Evolutionary conservation across 345 rosid species (phyloP).

Genomic region (Viola odorata): DNA sequence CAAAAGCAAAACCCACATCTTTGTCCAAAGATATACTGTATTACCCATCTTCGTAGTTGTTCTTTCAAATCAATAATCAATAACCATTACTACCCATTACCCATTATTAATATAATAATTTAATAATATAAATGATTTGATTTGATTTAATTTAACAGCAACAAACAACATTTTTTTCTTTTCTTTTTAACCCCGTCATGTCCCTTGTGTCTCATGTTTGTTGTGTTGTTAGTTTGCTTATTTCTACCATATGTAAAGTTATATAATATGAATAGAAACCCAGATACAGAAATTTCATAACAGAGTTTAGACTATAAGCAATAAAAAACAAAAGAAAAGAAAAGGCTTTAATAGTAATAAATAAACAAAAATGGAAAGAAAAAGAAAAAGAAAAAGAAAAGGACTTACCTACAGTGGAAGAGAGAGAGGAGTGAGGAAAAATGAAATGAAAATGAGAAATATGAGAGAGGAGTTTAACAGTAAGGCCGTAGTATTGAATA

Average conservation of each 20-base stretch:
- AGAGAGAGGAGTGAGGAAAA: slow-evolving; percentile 4
- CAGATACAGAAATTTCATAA: slow-evolving; percentile 12
- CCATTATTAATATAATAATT: too few species aligned
- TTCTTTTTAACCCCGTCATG: too few species aligned
- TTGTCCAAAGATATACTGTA: too few species aligned
- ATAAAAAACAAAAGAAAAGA: slow-evolving; percentile 5
- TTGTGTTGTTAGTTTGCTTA: neutral
- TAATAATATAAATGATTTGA: too few species aligned
- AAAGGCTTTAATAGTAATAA: neutral
- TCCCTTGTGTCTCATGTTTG: too few species aligned
- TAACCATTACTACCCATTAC: too few species aligned
- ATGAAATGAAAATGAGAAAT: slow-evolving; percentile 1
- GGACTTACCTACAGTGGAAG: slow-evolving; percentile 23
- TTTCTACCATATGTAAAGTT: neutral
- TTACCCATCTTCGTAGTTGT: too few species aligned
- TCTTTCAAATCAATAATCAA: too few species aligned
- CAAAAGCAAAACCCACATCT: too few species aligned
- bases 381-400: neutral
- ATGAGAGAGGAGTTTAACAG: neutral
- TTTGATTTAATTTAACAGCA: too few species aligned
- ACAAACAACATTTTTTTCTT: too few species aligned
- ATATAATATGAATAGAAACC: slow-evolving; percentile 2
- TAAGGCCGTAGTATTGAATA: slow-evolving; percentile 13
- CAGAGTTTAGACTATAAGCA: neutral
- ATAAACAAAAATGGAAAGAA: neutral